Evolutionary conservation across 2,329 filamentous ascomycete species (phyloP), one percentile per base, ranked within the genome.

Genomic region (Colletotrichum costaricense): DNA sequence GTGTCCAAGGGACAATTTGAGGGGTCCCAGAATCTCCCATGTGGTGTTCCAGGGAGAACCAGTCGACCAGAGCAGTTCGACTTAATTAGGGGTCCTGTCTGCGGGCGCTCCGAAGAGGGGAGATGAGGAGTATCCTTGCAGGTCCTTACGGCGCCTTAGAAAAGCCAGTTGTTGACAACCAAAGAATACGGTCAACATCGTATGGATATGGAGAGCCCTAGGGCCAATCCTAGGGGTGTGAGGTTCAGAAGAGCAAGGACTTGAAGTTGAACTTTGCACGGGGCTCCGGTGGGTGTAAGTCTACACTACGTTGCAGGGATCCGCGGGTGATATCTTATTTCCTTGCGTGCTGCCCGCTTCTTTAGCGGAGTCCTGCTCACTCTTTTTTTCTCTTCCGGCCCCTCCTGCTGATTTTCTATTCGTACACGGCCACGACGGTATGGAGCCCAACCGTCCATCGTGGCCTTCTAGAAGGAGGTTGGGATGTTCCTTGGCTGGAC

Each of bases 381-480:
- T 42, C 38, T 42, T 42, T 54, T n/a, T 26, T 16, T 55, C 5
- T 28, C 26, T 57, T 24, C 22, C 12, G 33, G 22, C 35, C 42
- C 4, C 16, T 26, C 24, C 38, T 63, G 19, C 60, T 9, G 19
- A 9, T 24, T n/a, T 33, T 54, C 30, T 8, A 42, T 42, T 42
- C 16, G 38, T 42, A 42, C 38, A 42, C 38, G 38, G 38, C 19
- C 16, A 42, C 5, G 14, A 5, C 6, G 7, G 16, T 42, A 28
- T 26, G 46, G 49, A 42, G 22, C n/a, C 42, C 42, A 55, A 38
- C 52, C 38, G 38, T 7, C 38, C 38, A 42, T 42, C 38, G 38
- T 14, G 59, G 62, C 46, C 62, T 64, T 64, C 62, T 64, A 42
- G 62, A 64, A 64, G 49, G 62, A 55, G 62, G n/a, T 38, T 64